These are phyloP conservation scores for Nannochloris sp. DNA, from an alignment of 139 green algal genomes.

Conservation along the genomic window DNA sequence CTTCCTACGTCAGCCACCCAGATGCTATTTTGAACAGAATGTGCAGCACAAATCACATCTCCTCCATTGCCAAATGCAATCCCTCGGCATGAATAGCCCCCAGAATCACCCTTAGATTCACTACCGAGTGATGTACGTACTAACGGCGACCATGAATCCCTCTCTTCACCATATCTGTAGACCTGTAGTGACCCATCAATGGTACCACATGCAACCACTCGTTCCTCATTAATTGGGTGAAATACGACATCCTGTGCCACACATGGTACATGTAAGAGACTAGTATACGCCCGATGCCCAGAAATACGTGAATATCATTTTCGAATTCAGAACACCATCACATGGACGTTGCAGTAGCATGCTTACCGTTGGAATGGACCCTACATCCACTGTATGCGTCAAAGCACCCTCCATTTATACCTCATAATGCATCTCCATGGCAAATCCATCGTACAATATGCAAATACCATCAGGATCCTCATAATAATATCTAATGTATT, in stretches of 20 bases:
- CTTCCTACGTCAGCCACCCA: constrained; percentile 36
- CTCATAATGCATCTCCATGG: not conserved
- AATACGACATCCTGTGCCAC: constrained; percentile 32
- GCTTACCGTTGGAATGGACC: constrained; percentile 37
- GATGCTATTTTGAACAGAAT: constrained; percentile 20
- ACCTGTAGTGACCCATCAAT: constrained; percentile 42
- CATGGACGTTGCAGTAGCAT: not conserved
- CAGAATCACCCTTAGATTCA: too few relatives aligned
- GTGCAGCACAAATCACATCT: constrained; percentile 4
- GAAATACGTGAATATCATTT: too few relatives aligned
- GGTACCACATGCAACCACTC: constrained; percentile 38
- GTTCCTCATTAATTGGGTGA: constrained; percentile 23
- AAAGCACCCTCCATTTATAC: constrained; percentile 14
- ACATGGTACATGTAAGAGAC: not conserved
- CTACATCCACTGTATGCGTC: constrained; percentile 23
- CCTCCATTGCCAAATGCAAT: constrained; percentile 36
- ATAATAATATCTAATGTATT: not conserved
- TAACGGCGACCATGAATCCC: too few relatives aligned
- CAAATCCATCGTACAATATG: not conserved
- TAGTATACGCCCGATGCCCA: not conserved
- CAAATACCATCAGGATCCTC: not conserved
- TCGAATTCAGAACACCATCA: too few relatives aligned
- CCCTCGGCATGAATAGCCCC: constrained; percentile 36
- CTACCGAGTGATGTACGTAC: not conserved
- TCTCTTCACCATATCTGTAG: constrained; percentile 18